Evolutionary conservation across 2,329 filamentous ascomycete species (phyloP).

Genomic region (Balansia obtecta): DNA sequence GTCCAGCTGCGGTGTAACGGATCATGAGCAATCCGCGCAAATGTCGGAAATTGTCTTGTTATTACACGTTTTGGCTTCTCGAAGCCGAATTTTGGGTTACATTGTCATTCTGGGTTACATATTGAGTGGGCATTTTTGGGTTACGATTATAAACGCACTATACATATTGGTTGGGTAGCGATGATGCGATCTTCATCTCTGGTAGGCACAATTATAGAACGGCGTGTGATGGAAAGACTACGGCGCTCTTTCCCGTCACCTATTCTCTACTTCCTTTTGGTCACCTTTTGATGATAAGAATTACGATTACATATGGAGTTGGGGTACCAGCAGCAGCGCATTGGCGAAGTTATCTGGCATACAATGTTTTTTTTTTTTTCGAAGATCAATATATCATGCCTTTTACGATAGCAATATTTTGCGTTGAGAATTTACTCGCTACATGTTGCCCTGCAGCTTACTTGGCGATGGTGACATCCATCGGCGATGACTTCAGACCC

Average conservation of each 20-base stretch:
- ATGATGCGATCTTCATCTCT: neutral
- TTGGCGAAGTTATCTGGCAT: neutral
- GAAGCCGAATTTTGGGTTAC: neutral
- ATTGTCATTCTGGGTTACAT: neutral
- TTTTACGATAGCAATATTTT: neutral
- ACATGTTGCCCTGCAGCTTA: too few species aligned
- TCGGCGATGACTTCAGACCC: too few species aligned
- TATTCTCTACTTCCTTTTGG: too few species aligned
- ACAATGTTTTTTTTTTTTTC: neutral
- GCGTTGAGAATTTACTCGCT: too few species aligned
- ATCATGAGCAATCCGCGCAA: neutral
- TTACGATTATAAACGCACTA: neutral
- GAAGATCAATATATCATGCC: neutral
- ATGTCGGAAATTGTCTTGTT: neutral
- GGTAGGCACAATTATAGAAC: neutral
- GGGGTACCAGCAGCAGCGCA: neutral
- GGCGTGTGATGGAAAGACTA: neutral
- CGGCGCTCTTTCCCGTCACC: too few species aligned
- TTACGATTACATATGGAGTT: constrained; percentile 1
- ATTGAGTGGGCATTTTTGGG: neutral
- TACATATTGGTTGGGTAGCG: neutral
- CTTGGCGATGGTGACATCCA: too few species aligned
- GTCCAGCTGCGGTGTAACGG: neutral
- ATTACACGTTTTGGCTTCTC: neutral
- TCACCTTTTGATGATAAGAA: neutral